These are phyloP conservation scores for Phylloporus arenicola DNA, from an alignment of 768 basidiomycete species.

Conservation along the genomic window DNA sequence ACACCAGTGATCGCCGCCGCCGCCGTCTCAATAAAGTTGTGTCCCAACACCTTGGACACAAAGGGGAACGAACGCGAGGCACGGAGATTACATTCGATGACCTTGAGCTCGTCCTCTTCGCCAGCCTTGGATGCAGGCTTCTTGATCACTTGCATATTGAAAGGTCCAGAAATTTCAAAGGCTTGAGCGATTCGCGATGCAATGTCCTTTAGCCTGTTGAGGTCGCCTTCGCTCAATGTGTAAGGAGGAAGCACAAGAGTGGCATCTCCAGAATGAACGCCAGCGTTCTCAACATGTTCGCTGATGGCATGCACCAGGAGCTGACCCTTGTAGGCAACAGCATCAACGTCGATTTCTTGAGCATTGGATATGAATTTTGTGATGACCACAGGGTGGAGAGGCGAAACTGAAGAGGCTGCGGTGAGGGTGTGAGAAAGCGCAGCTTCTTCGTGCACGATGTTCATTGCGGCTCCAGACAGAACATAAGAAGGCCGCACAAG, in stretches of 20 bases:
- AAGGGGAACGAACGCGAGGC: slow-evolving; percentile 99
- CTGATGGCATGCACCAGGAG: slow-evolving; percentile 94
- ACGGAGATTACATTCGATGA: slow-evolving; percentile 98
- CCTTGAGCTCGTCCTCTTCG: slow-evolving; percentile 74
- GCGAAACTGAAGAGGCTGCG: slow-evolving; percentile 94
- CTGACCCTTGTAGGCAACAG: slow-evolving; percentile 88
- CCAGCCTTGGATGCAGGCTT: slow-evolving; percentile 51
- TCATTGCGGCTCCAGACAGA: slow-evolving; percentile 98
- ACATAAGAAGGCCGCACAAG: slow-evolving; percentile 98
- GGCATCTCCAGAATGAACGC: slow-evolving; percentile 98
- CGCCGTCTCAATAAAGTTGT: slow-evolving; percentile 95
- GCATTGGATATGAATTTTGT: slow-evolving; percentile 98
- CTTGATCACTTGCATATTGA: slow-evolving; percentile 99
- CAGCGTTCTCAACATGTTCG: slow-evolving; percentile 98
- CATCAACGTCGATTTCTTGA: slow-evolving; percentile 97
- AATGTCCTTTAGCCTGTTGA: slow-evolving; percentile 86
- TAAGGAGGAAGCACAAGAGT: slow-evolving; percentile 95
- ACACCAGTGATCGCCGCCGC: slow-evolving; percentile 81
- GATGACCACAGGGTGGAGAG: slow-evolving; percentile 95
- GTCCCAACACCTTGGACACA: slow-evolving; percentile 95
- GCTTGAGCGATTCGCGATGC: slow-evolving; percentile 92
- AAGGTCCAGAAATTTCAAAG: slow-evolving; percentile 96
- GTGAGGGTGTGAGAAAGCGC: slow-evolving; percentile 88
- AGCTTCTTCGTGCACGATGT: slow-evolving; percentile 91
- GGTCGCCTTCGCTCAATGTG: slow-evolving; percentile 67